These are phyloP conservation scores for Fusarium zealandicum DNA, from an alignment of 2,329 filamentous ascomycete genomes.

Conservation along the genomic window DNA sequence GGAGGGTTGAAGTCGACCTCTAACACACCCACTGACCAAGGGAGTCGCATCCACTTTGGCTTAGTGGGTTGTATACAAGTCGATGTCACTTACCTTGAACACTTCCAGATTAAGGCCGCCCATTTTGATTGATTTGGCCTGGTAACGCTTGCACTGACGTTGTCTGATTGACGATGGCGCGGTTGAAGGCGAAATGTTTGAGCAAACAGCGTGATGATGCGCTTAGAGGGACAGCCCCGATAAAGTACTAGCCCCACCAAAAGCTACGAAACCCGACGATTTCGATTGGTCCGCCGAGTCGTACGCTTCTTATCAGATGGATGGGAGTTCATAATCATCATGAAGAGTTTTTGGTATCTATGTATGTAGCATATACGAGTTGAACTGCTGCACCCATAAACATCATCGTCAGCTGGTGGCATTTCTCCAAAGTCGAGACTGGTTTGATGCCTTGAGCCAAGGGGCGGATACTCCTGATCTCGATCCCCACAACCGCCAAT, in stretches of 20 bases:
- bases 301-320: too few relatives aligned
- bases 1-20: neutral
- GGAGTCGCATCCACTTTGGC: too few relatives aligned
- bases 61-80: too few relatives aligned
- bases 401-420: constrained; percentile 10
- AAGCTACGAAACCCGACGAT: constrained; percentile 6
- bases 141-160: constrained; percentile 6
- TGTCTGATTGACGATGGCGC: constrained; percentile 18
- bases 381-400: neutral
- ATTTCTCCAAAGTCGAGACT: constrained; percentile 17
- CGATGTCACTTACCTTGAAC: constrained; percentile 74
- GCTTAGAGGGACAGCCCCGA: constrained; percentile 33
- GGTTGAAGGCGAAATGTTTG: constrained; percentile 26
- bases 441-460: neutral
- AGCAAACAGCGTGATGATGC: constrained; percentile 28
- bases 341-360: constrained; percentile 1
- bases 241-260: constrained; percentile 34
- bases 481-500: constrained; percentile 14
- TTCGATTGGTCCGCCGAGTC: constrained; percentile 23
- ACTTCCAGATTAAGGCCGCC: constrained; percentile 91
- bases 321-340: neutral
- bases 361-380: neutral
- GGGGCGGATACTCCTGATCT: constrained; percentile 8
- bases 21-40: too few relatives aligned
- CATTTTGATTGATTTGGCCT: constrained; percentile 51